A percentile compares a stretch with the other conserved stretches of the same genome.
Conservation (phyloP, 1,139 yeast species). For the Yamadazyma membranifaciens region DNA sequence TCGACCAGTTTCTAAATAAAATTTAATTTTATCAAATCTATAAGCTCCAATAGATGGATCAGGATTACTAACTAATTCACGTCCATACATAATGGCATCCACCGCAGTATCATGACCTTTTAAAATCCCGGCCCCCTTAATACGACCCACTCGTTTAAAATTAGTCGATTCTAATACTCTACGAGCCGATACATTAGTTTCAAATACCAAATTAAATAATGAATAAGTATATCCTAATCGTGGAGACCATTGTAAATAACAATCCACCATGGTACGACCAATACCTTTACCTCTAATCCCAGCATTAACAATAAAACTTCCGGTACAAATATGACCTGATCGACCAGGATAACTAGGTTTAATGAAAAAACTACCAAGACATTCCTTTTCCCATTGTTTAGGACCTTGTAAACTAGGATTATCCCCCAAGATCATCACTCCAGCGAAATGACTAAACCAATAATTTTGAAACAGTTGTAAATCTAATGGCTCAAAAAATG, state of each 20-base stretch:
- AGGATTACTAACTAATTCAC: constrained; percentile 48
- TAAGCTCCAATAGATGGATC: constrained; percentile 56
- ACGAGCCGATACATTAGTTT: constrained; percentile 80
- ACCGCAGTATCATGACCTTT: constrained; percentile 82
- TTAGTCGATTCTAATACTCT: constrained; percentile 76
- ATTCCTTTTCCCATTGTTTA: constrained; percentile 85
- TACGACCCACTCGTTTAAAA: constrained; percentile 73
- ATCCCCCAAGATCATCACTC: constrained; percentile 82
- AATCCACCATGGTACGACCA: constrained; percentile 79
- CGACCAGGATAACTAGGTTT: constrained; percentile 93
- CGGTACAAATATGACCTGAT: constrained; percentile 90
- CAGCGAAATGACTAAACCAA: constrained; percentile 89
- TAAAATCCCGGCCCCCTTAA: constrained; percentile 82
- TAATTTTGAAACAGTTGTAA: constrained; percentile 71
- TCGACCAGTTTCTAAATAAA: constrained; percentile 77
- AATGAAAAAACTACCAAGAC: constrained; percentile 79
- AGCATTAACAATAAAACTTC: constrained; percentile 84
- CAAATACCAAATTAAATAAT: constrained; percentile 83
- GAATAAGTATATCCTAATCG: constrained; percentile 81
- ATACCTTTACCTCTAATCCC: constrained; percentile 93
- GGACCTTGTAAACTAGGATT: constrained; percentile 54
- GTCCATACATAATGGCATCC: constrained; percentile 73
- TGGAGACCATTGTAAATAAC: constrained; percentile 90
- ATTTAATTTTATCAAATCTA: constrained; percentile 75
- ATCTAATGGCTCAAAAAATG: constrained; percentile 75